Evolutionary conservation across 2,329 filamentous ascomycete species (phyloP), one percentile per base, ranked within the genome.

Genomic region (Cladobotryum protrusum): DNA sequence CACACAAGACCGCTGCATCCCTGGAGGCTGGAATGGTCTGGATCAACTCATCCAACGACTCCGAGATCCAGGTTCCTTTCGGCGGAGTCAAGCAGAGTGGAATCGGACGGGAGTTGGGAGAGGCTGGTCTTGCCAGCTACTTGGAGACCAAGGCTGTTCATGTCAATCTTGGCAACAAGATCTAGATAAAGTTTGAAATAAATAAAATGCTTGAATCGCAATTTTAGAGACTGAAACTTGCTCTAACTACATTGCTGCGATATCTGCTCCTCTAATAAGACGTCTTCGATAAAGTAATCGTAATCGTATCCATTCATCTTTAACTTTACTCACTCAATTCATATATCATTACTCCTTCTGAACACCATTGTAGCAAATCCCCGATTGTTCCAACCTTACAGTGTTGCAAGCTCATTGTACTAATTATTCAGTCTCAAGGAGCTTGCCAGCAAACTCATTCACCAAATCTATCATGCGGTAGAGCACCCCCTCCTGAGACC

Each of bases 21-120:
- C 78, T 86, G 46, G 78, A 85, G 62, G 74, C 80, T 1, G 82
- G 82, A 29, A 76, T 75, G 71, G 73, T 77, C 12, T 77, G 73
- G 74, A 70, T 78, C 52, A 78, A 78, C 58, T 72, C 68, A 0
- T 71, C 67, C 5, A 72, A 74, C 37, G 72, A 75, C 39, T 70
- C 65, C 0, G 71, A 75, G 19, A 64, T 70, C 48, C 60, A 70
- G 3, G 65, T 75, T 33, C 72, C 72, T 0, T 75, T 75, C 50
- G 72, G 72, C 5, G 72, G 72, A 3, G 67, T 74, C 11, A 75
- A 75, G 62, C 72, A 75, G 61, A 75, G 72, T 44, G 72, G 72
- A n/a, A 70, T 75, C 24, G 72, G 72, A 0, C 59, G 72, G 6
- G 72, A 75, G 48, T 55, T 74, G 14, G 72, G 72, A 41, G 71